phyloP scores from a whole-genome alignment of 2,329 filamentous ascomycete genomes.

The Ploettnerulaceae sp. region DNA sequence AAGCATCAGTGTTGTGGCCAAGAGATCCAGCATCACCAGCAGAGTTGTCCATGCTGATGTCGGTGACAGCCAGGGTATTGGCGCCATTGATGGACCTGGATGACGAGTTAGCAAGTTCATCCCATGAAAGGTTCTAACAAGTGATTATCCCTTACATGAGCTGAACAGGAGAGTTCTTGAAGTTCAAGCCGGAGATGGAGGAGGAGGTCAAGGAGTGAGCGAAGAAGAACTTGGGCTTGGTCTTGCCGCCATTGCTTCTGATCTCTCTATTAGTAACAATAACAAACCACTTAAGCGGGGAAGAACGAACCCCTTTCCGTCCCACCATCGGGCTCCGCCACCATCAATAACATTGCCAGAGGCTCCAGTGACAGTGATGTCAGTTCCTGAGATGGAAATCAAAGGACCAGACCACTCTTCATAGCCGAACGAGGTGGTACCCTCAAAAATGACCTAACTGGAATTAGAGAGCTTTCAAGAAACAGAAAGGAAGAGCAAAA shows the following conservation, averaged over 20 bases:
- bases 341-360: conserved; percentile 45
- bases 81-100: conserved; percentile 41
- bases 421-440: conserved; percentile 63
- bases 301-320: conserved; percentile 36
- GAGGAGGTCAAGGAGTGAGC: conserved; percentile 48
- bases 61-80: conserved; percentile 41
- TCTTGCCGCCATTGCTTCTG: conserved; percentile 51
- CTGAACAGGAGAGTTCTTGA: conserved; percentile 53
- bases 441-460: conserved; percentile 53
- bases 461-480: conserved; percentile 4
- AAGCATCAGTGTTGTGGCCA: conserved; percentile 52
- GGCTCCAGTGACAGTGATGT: conserved; percentile 26
- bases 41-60: conserved; percentile 53
- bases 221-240: conserved; percentile 61
- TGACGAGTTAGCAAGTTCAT: too few species aligned
- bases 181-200: conserved; percentile 44
- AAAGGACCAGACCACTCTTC: conserved; percentile 61
- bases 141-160: too few species aligned
- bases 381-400: conserved; percentile 38
- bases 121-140: too few species aligned
- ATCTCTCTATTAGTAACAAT: conserved; percentile 24
- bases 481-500: too few species aligned
- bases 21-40: conserved; percentile 42
- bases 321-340: conserved; percentile 41
- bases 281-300: neutral